Conservation (phyloP, 352 stramenopile genomes). For the Pythium periplocum region DNA sequence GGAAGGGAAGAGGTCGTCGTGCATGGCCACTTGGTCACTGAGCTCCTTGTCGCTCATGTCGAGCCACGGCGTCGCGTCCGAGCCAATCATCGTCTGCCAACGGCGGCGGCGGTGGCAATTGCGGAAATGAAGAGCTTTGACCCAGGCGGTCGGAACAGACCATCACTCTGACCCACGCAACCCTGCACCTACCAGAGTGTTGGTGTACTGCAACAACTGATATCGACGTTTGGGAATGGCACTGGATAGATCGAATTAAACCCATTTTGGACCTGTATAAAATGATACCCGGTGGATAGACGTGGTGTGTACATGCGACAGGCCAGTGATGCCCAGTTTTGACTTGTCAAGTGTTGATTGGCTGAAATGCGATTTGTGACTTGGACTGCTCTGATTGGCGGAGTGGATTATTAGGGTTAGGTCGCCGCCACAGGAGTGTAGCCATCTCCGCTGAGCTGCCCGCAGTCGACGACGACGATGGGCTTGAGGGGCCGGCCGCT, state of each 20-base stretch:
- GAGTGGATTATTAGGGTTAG: no score
- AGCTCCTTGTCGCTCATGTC: conserved; percentile 40
- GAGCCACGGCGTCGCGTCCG: conserved; percentile 13
- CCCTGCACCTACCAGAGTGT: neutral
- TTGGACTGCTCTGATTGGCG: conserved; percentile 21
- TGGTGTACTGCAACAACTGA: neutral
- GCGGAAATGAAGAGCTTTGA: neutral
- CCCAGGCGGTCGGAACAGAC: neutral
- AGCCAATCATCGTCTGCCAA: neutral
- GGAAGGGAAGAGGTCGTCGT: conserved; percentile 10
- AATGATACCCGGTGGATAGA: neutral
- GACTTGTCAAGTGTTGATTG: conserved; percentile 54
- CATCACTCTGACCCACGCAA: neutral
- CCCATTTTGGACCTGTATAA: neutral
- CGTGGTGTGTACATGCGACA: neutral
- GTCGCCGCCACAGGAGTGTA: conserved; percentile 14
- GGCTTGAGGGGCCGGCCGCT: conserved; percentile 42
- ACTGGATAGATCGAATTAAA: neutral
- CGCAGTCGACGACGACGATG: conserved; percentile 53
- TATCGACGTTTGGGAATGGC: neutral
- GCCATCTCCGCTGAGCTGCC: conserved; percentile 43
- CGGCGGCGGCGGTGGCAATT: neutral
- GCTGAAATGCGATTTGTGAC: conserved; percentile 21
- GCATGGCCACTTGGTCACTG: conserved; percentile 6
- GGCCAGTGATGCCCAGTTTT: conserved; percentile 14